Percentiles rank a stretch among this genome's conserved stretches.
Evolutionary conservation across 2,329 filamentous ascomycete species (phyloP).

Genomic region (Talaromyces sp.): DNA sequence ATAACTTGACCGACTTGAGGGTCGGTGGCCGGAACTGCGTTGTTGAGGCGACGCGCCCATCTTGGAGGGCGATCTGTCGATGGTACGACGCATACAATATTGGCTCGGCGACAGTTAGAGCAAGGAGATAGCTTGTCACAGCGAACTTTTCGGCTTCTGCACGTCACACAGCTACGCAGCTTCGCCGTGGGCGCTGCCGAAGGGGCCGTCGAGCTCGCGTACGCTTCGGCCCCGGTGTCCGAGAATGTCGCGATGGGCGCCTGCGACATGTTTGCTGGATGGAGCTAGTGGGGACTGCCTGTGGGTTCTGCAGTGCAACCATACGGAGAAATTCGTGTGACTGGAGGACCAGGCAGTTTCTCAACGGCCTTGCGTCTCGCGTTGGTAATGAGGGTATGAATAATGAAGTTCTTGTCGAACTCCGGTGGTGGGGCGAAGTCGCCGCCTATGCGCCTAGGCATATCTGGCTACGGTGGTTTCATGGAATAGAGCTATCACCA

Average conservation of each 20-base stretch:
- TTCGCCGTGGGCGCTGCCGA: conserved; percentile 21
- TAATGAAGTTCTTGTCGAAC: not conserved
- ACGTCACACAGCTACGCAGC: conserved; percentile 46
- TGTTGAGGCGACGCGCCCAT: conserved; percentile 50
- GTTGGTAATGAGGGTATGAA: not conserved
- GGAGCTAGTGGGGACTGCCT: not conserved
- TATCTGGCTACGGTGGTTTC: not conserved
- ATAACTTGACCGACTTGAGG: conserved; percentile 36
- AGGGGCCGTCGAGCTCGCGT: not conserved
- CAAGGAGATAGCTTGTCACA: conserved; percentile 54
- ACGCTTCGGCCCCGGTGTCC: not conserved
- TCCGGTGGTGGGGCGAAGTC: not conserved
- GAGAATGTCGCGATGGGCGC: not conserved
- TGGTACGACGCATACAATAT: conserved; percentile 49
- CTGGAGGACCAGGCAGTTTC: not conserved
- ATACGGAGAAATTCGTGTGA: not conserved
- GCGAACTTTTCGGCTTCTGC: conserved; percentile 51
- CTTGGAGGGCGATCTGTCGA: conserved; percentile 46
- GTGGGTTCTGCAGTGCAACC: not conserved
- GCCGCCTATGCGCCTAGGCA: not conserved
- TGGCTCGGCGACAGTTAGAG: conserved; percentile 50
- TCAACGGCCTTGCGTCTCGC: not conserved
- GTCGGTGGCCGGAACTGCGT: conserved; percentile 18
- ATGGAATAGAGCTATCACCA: not conserved
- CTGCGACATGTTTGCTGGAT: not conserved